These are phyloP conservation scores for Fibroporia radiculosa DNA, from an alignment of 768 basidiomycete genomes.

Conservation along the genomic window DNA sequence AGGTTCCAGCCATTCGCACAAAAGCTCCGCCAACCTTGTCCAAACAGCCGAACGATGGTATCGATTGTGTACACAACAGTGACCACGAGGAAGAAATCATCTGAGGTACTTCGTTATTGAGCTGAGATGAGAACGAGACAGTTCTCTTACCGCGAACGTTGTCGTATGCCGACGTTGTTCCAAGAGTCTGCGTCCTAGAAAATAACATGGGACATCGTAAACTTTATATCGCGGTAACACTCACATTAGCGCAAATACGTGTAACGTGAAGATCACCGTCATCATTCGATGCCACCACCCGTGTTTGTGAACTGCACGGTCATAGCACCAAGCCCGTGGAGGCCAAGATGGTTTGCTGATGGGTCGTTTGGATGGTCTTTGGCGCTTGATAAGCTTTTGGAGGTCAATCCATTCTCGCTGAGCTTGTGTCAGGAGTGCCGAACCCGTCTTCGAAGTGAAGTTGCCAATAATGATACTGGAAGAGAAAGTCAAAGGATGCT, in stretches of 20 bases:
- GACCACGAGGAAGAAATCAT: slow-evolving; percentile 68
- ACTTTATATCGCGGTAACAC: slow-evolving; percentile 20
- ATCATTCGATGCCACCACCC: slow-evolving; percentile 87
- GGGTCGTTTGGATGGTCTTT: slow-evolving; percentile 81
- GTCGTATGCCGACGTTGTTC: slow-evolving; percentile 40
- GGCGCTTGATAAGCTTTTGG: slow-evolving; percentile 79
- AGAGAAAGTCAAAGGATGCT: slow-evolving; percentile 4
- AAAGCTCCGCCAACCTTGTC: slow-evolving; percentile 81
- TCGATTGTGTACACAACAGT: slow-evolving; percentile 72
- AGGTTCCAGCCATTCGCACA: slow-evolving; percentile 91
- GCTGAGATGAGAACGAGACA: not conserved
- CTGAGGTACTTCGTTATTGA: slow-evolving; percentile 29
- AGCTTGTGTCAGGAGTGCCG: slow-evolving; percentile 75
- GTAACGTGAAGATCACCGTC: slow-evolving; percentile 71
- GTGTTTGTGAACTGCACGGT: slow-evolving; percentile 84
- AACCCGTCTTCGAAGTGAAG: slow-evolving; percentile 81
- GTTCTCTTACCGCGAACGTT: slow-evolving; percentile 48
- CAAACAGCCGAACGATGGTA: slow-evolving; percentile 67
- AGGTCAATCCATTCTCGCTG: slow-evolving; percentile 95
- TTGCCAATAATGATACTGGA: slow-evolving; percentile 91
- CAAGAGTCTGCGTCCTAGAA: slow-evolving; percentile 74
- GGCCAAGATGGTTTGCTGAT: slow-evolving; percentile 42
- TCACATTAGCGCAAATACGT: slow-evolving; percentile 79
- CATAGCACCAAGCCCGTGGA: slow-evolving; percentile 81
- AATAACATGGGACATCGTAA: slow-evolving; percentile 4